A percentile compares a stretch with the other conserved stretches of the same genome.
phyloP scores from a whole-genome alignment of 2,329 filamentous ascomycete genomes.

The Ophiosphaerella narmari region DNA sequence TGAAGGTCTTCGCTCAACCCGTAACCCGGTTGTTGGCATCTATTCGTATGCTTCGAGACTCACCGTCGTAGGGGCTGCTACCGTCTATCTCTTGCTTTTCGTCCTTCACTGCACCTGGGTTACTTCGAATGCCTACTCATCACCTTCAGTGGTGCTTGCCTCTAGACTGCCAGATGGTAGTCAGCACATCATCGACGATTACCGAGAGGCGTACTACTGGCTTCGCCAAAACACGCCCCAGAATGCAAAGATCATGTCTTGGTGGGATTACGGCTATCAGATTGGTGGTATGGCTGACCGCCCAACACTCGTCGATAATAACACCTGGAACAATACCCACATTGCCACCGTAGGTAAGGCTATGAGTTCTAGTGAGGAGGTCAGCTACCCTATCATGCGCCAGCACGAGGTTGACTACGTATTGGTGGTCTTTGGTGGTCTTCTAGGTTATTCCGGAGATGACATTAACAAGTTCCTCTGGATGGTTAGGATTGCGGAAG shows the following conservation, averaged over 20 bases:
- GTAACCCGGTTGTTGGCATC: slow-evolving; percentile 78
- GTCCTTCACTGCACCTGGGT: slow-evolving; percentile 99
- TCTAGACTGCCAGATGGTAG: slow-evolving; percentile 91
- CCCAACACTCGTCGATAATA: slow-evolving; percentile 97
- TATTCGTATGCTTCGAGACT: slow-evolving; percentile 80
- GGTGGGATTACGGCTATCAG: slow-evolving; percentile 99
- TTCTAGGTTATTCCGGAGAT: slow-evolving; percentile 95
- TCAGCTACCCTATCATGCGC: slow-evolving; percentile 97
- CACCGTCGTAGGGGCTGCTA: slow-evolving; percentile 72
- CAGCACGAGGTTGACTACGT: slow-evolving; percentile 99
- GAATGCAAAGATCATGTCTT: slow-evolving; percentile 98
- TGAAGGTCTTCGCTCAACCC: slow-evolving; percentile 69
- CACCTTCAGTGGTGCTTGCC: slow-evolving; percentile 92
- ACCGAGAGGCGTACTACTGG: slow-evolving; percentile 99
- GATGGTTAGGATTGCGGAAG: slow-evolving; percentile 99
- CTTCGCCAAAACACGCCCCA: slow-evolving; percentile 93
- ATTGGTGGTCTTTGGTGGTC: slow-evolving; percentile 93
- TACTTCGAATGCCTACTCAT: slow-evolving; percentile 98
- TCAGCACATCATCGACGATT: slow-evolving; percentile 99
- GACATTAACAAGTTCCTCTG: slow-evolving; percentile 99
- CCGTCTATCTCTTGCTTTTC: slow-evolving; percentile 85
- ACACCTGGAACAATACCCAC: slow-evolving; percentile 99
- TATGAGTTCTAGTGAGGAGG: slow-evolving; percentile 96
- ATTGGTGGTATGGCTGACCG: slow-evolving; percentile 99
- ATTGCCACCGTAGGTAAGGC: slow-evolving; percentile 99